Base-by-base conservation (phyloP, 257 asterid species). In the Jasminum sambac region DNA sequence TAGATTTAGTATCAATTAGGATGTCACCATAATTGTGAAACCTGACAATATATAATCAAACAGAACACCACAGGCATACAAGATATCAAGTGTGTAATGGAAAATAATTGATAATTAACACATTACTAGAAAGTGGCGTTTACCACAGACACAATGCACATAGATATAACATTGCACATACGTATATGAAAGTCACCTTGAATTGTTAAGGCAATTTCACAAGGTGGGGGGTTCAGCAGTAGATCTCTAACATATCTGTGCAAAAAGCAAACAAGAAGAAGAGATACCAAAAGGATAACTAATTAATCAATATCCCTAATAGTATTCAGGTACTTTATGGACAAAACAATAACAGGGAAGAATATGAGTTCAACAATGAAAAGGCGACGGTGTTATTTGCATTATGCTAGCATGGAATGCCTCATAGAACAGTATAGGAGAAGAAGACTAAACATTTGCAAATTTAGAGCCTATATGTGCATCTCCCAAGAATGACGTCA, bases 151-250 rank as follows among this genome's bases (percentile, higher is more conserved):
- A 13, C 26, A 21, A 48, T 17, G 67, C 62, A 34, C 46, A 59
- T 63, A 61, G 7, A 67, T n/a, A 64, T 63, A 55, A 48, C 26
- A 44, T 21, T 24, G n/a, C 34, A 61, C 40, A 55, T 52, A 41
- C 17, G 21, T 55, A 55, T 11, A 44, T 2, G 11, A 55, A 38
- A 77, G 73, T 73, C 67, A 84, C 99, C 95, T 85, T 91, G 99
- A 72, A 95, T 84, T 68, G 77, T 78, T 63, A 89, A 77, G 59
- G 99, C 96, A 77, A 88, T 86, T 73, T 87, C 97, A 73, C 87
- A 89, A 16, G 96, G 83, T 65, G 99, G 99, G 76, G 99, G 99
- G 78, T 95, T 95, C 87, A 95, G 81, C 76, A 95, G 96, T 65
- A 95, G 90, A 75, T 90, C 96, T 79, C 95, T 92, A 48, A 89